Conservation (phyloP, 2,329 filamentous ascomycete genomes). For the Sarocladium brachiariae region DNA sequence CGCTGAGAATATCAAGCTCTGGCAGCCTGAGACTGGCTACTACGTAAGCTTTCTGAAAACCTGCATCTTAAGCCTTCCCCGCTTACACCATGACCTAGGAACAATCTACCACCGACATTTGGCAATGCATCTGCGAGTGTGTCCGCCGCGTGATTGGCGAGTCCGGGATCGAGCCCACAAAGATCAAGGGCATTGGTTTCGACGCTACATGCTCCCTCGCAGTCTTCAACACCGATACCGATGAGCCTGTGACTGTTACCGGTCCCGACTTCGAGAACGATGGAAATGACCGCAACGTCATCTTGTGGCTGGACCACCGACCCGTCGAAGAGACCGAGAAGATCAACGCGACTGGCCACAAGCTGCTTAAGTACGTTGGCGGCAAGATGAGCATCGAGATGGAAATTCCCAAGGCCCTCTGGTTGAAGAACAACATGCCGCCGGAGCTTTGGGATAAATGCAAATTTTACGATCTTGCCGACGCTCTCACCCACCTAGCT, state of each 20-base stretch:
- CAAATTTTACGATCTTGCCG: conserved; percentile 94
- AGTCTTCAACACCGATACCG: conserved; percentile 82
- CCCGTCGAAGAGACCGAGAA: conserved; percentile 84
- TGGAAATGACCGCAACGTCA: conserved; percentile 84
- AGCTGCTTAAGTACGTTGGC: conserved; percentile 89
- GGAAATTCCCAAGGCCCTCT: conserved; percentile 97
- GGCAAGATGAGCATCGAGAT: conserved; percentile 99
- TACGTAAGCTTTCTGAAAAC: no score
- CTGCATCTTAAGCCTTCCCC: no score
- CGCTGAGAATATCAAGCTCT: conserved; percentile 70
- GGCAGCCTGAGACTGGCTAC: conserved; percentile 69
- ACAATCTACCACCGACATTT: conserved; percentile 97
- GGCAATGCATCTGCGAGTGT: conserved; percentile 86
- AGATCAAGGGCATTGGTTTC: conserved; percentile 87
- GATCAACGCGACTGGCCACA: conserved; percentile 90
- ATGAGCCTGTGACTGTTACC: conserved; percentile 86
- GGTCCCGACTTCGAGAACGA: conserved; percentile 72
- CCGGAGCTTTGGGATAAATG: conserved; percentile 81
- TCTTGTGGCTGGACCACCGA: conserved; percentile 95
- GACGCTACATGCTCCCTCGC: conserved; percentile 97
- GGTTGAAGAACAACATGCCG: conserved; percentile 98
- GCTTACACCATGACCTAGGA: no score
- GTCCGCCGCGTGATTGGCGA: conserved; percentile 77
- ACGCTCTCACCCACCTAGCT: conserved; percentile 89
- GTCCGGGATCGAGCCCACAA: conserved; percentile 67